Percentiles rank a stretch among this genome's conserved stretches.
Evolutionary conservation across 306 rosid species (phyloP).

Genomic region (Rosa rugosa): DNA sequence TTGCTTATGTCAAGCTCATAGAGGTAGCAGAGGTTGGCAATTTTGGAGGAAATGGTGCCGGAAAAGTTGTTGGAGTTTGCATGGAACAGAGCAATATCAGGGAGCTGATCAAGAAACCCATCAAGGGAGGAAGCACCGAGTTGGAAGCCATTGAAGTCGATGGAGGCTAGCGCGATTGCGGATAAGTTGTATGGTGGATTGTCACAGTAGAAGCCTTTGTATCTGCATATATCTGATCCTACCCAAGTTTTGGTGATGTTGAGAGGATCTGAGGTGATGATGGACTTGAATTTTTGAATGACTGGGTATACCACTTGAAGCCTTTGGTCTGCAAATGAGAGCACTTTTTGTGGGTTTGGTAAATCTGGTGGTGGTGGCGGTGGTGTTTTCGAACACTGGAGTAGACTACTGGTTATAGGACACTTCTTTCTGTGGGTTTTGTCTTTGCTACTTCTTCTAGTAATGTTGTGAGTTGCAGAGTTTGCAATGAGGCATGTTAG

Average conservation of each 20-base stretch:
- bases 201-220: conserved; percentile 81
- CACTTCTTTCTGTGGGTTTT: conserved; percentile 2
- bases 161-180: conserved; percentile 68
- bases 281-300: conserved; percentile 83
- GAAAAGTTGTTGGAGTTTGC: conserved; percentile 78
- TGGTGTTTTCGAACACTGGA: not conserved
- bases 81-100: conserved; percentile 84
- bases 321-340: conserved; percentile 66
- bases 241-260: conserved; percentile 70
- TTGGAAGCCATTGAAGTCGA: conserved; percentile 83
- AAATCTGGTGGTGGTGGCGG: conserved; percentile 12
- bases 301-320: conserved; percentile 60
- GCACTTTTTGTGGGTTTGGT: conserved; percentile 1
- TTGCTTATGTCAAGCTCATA: conserved; percentile 85
- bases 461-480: conserved; percentile 22
- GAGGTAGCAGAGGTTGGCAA: conserved; percentile 59
- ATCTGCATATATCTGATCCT: conserved; percentile 72
- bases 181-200: conserved; percentile 68
- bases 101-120: conserved; percentile 76
- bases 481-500: conserved; percentile 28
- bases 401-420: not conserved
- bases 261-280: conserved; percentile 64
- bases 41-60: conserved; percentile 61
- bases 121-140: conserved; percentile 65
- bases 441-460: conserved; percentile 11